phyloP scores from a whole-genome alignment of 2,329 filamentous ascomycete species.

The Penicillium concentricum region DNA sequence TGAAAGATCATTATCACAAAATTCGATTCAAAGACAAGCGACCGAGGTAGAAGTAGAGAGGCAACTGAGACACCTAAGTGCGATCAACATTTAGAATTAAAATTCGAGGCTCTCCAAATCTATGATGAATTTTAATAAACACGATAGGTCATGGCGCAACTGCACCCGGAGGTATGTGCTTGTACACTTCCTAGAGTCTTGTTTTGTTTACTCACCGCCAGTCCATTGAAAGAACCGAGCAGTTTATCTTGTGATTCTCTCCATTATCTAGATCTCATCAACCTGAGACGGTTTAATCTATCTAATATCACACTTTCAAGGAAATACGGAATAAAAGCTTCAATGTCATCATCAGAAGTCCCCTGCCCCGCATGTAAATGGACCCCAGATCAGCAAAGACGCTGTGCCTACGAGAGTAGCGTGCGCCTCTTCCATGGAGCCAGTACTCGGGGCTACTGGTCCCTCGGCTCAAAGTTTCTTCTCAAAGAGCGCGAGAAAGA shows the following conservation, averaged over 20 bases:
- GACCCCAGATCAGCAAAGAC: background rate
- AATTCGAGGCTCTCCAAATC: background rate
- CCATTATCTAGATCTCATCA: background rate
- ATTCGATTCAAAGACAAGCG: too few species aligned
- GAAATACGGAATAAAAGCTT: background rate
- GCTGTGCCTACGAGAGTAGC: conserved; percentile 1
- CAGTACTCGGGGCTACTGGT: background rate
- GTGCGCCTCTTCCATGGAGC: conserved; percentile 7
- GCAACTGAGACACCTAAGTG: background rate
- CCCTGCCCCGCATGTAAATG: conserved; percentile 3
- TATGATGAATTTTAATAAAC: background rate
- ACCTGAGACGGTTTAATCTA: background rate
- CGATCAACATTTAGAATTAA: background rate
- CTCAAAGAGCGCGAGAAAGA: conserved; percentile 10
- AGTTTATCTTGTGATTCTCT: conserved; percentile 4
- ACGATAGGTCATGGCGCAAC: background rate
- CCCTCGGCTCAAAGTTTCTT: conserved; percentile 2
- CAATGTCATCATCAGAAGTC: background rate
- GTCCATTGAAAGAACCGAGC: background rate
- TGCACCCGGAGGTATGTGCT: background rate
- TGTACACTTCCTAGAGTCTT: background rate
- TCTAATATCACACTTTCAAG: background rate
- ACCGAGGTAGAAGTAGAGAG: background rate
- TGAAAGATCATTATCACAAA: background rate
- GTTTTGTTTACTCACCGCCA: background rate